Base-by-base conservation (phyloP, 192 early-diverging fungal genomes). In the Podochytrium sp. region DNA sequence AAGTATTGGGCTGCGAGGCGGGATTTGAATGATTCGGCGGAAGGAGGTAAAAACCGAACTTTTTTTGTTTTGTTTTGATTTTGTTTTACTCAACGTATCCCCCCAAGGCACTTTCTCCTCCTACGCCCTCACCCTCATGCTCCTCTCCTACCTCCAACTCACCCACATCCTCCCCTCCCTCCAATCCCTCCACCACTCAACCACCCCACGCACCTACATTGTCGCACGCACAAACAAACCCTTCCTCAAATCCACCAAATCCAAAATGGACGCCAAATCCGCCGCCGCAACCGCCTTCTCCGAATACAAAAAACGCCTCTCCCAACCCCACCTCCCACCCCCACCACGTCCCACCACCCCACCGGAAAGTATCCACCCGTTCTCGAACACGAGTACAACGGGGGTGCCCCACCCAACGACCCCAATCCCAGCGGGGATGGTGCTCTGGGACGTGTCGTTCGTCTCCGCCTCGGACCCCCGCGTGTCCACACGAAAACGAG, bases 61-160 rank as follows among this genome's bases (percentile, higher is more conserved):
- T 65, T 49, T 32, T 65, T 2, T 32, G 41, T 65, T 16, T 57
- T 14, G 53, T 20, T 30, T 42, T 25, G 53, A 65, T 40, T 32
- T 30, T 53, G 16, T 51, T 25, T 69, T 52, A 56, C 40, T 39
- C 50, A n/a, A n/a, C n/a, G n/a, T n/a, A n/a, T n/a, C n/a, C n/a
- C n/a, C n/a, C n/a, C n/a, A n/a, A 85, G 84, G 78, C 20, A 80
- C 85, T 7, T 59, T 82, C 7, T 80, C 74, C 35, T 84, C 82
- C 1, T 86, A 86, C 58, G 76, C 73, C 3, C 79, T 79, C 32
- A 62, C 79, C 2, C 75, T 86, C 0, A 86, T 86, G 85, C 71
- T 78, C 27, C 39, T 86, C 20, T 65, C 67, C 43, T 83, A 52
- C 49, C 55, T 86, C 23, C 84, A 86, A 60, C 3, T 78, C 32